Conservation (phyloP, 768 basidiomycete species). For the Mycena vitilis region DNA sequence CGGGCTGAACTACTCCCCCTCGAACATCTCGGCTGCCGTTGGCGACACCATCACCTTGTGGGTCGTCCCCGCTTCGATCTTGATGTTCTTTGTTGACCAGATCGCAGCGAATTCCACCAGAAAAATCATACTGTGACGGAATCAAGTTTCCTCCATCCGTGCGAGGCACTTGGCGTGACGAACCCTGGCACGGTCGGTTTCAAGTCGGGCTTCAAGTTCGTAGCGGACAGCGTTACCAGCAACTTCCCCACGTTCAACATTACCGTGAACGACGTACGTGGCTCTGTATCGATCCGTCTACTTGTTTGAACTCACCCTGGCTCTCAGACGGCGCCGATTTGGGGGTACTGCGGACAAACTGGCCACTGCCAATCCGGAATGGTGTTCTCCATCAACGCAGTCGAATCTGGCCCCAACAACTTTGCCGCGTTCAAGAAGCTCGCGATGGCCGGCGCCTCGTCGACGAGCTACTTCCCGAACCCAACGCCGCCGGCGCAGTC, state of each 20-base stretch:
- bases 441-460: not conserved
- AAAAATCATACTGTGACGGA: conserved; percentile 49
- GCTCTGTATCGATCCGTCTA: not conserved
- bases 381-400: conserved; percentile 61
- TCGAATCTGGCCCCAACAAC: conserved; percentile 43
- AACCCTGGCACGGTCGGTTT: conserved; percentile 34
- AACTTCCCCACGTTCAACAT: conserved; percentile 55
- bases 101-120: conserved; percentile 32
- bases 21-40: conserved; percentile 34
- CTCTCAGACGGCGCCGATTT: conserved; percentile 42
- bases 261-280: conserved; percentile 52
- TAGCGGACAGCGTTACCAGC: conserved; percentile 34
- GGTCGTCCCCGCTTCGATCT: not conserved
- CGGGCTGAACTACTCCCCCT: conserved; percentile 31
- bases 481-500: conserved; percentile 38
- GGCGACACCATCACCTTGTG: conserved; percentile 39
- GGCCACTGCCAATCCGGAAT: conserved; percentile 57
- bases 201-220: conserved; percentile 44
- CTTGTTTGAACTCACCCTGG: not conserved
- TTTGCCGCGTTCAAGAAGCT: conserved; percentile 51
- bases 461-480: conserved; percentile 35
- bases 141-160: conserved; percentile 44
- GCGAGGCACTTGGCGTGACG: conserved; percentile 34
- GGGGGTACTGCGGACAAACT: conserved; percentile 56
- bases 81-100: not conserved